Base-by-base conservation (phyloP, 2,329 filamentous ascomycete species). In the Arthrobotrys iridis region DNA sequence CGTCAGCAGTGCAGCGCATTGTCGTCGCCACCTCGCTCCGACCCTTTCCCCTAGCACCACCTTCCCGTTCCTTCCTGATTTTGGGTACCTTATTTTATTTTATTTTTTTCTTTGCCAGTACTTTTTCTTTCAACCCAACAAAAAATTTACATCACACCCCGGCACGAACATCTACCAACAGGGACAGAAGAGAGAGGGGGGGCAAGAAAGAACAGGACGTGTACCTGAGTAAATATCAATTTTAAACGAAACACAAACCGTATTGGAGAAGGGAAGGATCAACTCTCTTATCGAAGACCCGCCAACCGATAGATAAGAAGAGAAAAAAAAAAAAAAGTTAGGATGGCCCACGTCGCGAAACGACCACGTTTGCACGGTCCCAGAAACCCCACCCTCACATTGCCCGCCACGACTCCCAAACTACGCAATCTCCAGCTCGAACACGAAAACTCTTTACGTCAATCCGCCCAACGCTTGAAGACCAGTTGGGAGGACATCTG, bases 401-500 rank as follows among this genome's bases (percentile, higher is more conserved):
- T 75, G 30, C 41, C 71, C 20, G 66, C 71, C 20, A 68, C 71
- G 5, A 50, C 71, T 37, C 63, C 71, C 18, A 75, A 75, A 63
- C 71, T 75, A 11, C 63, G 71, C 7, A 63, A 62, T 15, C 57
- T 75, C 46, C 71, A 75, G 22, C 15, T 52, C 18, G 85, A 88
- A 65, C 83, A 93, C 13, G 85, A 88, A 48, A 84, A 87, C 74
- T 88, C 87, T 52, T 35, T 87, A 91, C 77, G 86, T 87, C 57
- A 85, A 86, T 64, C 91, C 93, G 68, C 89, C 92, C 76, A 84
- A 86, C 77, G 88, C 71, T 86, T 97, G 41, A 94, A 95, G 81
- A 89, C 88, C n/a, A 89, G 89, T 3, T 95, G 96, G 81, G 93
- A 97, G 80, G 85, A 88, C 66, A 96, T 98, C 65, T 97, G 97